Base-by-base conservation (phyloP, 2,329 filamentous ascomycete species). In the Sarocladium oryzae region DNA sequence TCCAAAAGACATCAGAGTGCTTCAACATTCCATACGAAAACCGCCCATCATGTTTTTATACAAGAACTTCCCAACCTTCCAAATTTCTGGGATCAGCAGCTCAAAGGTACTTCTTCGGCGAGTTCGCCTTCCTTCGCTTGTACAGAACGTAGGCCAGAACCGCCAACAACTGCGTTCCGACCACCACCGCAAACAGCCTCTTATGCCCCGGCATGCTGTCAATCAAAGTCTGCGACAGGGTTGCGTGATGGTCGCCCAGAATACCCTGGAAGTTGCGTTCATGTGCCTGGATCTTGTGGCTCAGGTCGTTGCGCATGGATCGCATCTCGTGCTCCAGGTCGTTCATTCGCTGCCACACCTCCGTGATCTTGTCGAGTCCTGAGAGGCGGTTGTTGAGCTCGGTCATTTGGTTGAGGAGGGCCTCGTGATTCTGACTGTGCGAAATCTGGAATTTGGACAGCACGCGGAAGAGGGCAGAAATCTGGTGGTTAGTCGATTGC, bases 61-160 rank as follows among this genome's bases (percentile, higher is more conserved):
- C 38, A 41, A 26, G n/a, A 18, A 4, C 38, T 10, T 23, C 20
- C 11, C 16, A 6, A n/a, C 23, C 6, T 23, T 41, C 4, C 38
- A 13, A 7, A 30, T 9, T 18, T 16, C 5, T 10, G 33, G n/a
- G n/a, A 36, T 16, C 7, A 23, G 6, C 16, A 9, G 4, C 51
- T 62, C 74, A 96, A 64, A 96, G 71, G 68, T 90, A 96, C 72
- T 96, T 96, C 78, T 96, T 96, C n/a, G 89, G 89, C 67, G 83
- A 81, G 56, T 76, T 82, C 35, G 80, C 76, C 69, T 85, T 81
- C 63, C 86, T 84, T 60, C 83, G 79, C 78, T 95, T 95, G 71
- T 96, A 96, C 53, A 84, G 64, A 33, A 89, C 66, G 63, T 91
- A 96, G 1, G 76, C 79, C 2, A 69, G 81, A 0, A 81, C 81